phyloP scores from a whole-genome alignment of 495 filamentous ascomycete genomes.

The Hyaloscypha finlandica region DNA sequence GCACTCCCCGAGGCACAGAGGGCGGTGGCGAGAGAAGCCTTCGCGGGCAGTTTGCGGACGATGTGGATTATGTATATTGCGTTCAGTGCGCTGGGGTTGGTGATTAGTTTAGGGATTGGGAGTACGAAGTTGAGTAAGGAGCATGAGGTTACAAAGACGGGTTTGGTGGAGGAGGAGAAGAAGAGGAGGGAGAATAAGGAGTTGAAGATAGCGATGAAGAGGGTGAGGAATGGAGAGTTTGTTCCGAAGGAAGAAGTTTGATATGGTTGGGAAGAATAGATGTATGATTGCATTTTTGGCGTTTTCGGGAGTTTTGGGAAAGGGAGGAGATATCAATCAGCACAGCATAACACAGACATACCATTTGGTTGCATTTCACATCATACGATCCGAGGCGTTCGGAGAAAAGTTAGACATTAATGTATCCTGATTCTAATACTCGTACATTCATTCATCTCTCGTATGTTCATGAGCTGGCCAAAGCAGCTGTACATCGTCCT shows the following conservation, averaged over 20 bases:
- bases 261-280: neutral
- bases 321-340: neutral
- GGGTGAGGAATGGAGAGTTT: neutral
- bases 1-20: slow-evolving; percentile 49
- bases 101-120: slow-evolving; percentile 21
- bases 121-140: slow-evolving; percentile 23
- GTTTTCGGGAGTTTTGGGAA: neutral
- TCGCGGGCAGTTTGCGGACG: slow-evolving; percentile 56
- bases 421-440: neutral
- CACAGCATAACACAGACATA: too few species aligned
- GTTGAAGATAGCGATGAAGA: slow-evolving; percentile 4
- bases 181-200: slow-evolving; percentile 23
- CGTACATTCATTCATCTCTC: neutral
- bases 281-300: too few species aligned
- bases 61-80: slow-evolving; percentile 64
- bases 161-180: slow-evolving; percentile 27
- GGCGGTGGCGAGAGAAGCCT: slow-evolving; percentile 44
- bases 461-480: neutral
- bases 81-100: slow-evolving; percentile 33
- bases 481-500: neutral
- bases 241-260: neutral
- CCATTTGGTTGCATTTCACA: too few species aligned
- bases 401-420: neutral
- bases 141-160: slow-evolving; percentile 31
- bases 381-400: too few species aligned